Evolutionary conservation across 1,284 basidiomycete genomes (phyloP), one percentile per base, ranked within the genome.

Genomic region (Marasmius oreades): DNA sequence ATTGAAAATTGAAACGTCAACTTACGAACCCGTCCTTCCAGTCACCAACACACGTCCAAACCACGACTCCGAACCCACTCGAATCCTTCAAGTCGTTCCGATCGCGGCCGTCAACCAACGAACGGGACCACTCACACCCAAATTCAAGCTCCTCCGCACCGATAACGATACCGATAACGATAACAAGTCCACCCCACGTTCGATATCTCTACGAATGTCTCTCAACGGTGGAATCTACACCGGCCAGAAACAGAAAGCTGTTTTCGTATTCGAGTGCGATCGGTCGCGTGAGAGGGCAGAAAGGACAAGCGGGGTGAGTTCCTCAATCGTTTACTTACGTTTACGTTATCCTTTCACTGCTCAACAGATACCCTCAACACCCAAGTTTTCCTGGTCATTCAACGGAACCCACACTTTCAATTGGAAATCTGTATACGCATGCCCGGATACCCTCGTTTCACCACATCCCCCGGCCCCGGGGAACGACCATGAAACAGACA

Each of bases 191-290:
- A n/a, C n/a, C 28, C 59, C 64, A 26, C 37, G 48, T 28, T 50
- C 52, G 31, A 55, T 72, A 72, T 67, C 72, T 0, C 62, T 79
- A n/a, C 70, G 72, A 44, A 46, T 79, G 43, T 70, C 69, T 12
- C 60, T 78, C 39, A 69, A 75, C 57, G 77, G 78, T 34, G 73
- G 74, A 24, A 62, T 62, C 46, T 78, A 79, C 58, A 70, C 72
- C 37, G 53, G 69, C 28, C 63, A 65, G 44, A 60, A 63, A 11
- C 77, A 79, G 53, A 71, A 69, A 24, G 74, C 75, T 3, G 66
- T 70, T 16, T 68, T 80, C 52, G 60, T 69, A 50, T 76, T 78
- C 56, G 55, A 69, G 44, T 80, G 78, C 60, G 73, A 74, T 62
- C 64, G 20, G 66, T 72, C 34, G 71, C 70, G 23, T 62, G 58